Base-by-base conservation (phyloP, 1,139 yeast genomes). In the Entelexis paramagnoliae region DNA sequence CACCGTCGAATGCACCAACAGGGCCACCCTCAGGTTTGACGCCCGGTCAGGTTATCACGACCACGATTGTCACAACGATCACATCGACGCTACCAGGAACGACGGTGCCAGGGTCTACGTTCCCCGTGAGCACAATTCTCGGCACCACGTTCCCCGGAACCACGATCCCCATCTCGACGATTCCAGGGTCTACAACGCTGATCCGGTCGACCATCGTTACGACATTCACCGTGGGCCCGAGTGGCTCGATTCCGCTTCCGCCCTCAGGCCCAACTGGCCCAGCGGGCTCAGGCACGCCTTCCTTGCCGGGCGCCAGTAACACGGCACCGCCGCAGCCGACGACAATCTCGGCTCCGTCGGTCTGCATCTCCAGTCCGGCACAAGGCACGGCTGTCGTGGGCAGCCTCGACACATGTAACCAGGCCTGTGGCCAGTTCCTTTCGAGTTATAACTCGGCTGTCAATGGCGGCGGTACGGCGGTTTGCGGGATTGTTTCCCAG, bases 61-160 rank as follows among this genome's bases (percentile, higher is more conserved):
- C 48, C 7, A 39, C 48, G n/a, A 39, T 49, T 19, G 35, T 49
- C 14, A 35, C 52, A 3, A 49, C 52, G 5, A 24, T 44, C 11
- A 53, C 49, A 1, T 33, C 46, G 13, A 54, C 59, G 9, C 48
- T 58, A 24, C 57, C 58, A 14, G 63, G 60, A 3, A 54, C 60
- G 2, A 51, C 53, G 13, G 28, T 53, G 8, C 56, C 62, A 11
- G 63, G 60, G 5, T 46, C 59, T 1, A 47, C 56, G 13, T 30
- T 58, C 22, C 57, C 62, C 5, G 59, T 54, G 1, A 14, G 59
- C 19, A 51, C 54, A 16, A 38, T 52, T 7, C 53, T 59, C 9
- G 63, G 60, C 8, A 43, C 59, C 2, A 47, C 56, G 4, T 35
- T 58, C 26, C 57, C 62, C 10, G 59, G 55, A 2, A 13, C 60